A percentile compares a stretch with the other conserved stretches of the same genome.
phyloP scores from a whole-genome alignment of 1,284 basidiomycete genomes.

The Trametes polyzona region DNA sequence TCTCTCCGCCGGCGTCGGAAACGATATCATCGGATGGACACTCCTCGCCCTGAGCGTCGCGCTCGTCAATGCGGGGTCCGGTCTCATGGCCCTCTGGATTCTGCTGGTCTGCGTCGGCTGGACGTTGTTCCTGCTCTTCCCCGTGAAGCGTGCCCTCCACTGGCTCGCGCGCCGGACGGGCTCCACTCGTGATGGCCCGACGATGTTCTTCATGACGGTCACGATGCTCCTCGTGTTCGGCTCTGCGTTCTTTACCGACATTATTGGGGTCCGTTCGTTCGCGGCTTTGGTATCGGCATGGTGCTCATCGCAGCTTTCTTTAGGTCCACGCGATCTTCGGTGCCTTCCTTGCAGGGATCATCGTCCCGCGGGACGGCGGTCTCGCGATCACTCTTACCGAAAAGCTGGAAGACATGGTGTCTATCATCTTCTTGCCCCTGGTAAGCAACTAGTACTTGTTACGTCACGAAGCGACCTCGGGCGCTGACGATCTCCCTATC shows the following conservation, averaged over 20 bases:
- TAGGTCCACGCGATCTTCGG: conserved; percentile 85
- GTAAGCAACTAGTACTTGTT: conserved; percentile 36
- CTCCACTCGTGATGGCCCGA: conserved; percentile 76
- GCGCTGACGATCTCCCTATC: neutral
- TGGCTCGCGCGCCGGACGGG: conserved; percentile 84
- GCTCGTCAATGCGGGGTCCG: conserved; percentile 82
- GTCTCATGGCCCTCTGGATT: conserved; percentile 80
- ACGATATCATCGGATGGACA: conserved; percentile 83
- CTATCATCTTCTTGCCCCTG: conserved; percentile 65
- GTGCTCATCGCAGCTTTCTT: neutral
- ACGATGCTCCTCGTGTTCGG: conserved; percentile 64
- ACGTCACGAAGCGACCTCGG: neutral
- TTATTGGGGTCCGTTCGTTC: conserved; percentile 67
- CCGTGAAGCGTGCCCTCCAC: conserved; percentile 62
- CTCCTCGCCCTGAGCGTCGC: conserved; percentile 86
- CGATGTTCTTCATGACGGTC: conserved; percentile 68
- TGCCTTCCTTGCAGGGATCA: conserved; percentile 67
- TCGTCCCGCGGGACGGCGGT: conserved; percentile 69
- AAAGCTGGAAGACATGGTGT: conserved; percentile 67
- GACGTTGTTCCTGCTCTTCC: conserved; percentile 79
- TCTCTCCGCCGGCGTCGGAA: conserved; percentile 92
- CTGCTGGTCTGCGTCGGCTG: conserved; percentile 84
- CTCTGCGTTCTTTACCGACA: conserved; percentile 74
- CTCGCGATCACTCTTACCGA: conserved; percentile 64
- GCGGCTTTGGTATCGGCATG: neutral